Percentiles rank a stretch among this genome's conserved stretches.
Conservation (phyloP, 441 rosid genomes). For the Gossypium davidsonii region DNA sequence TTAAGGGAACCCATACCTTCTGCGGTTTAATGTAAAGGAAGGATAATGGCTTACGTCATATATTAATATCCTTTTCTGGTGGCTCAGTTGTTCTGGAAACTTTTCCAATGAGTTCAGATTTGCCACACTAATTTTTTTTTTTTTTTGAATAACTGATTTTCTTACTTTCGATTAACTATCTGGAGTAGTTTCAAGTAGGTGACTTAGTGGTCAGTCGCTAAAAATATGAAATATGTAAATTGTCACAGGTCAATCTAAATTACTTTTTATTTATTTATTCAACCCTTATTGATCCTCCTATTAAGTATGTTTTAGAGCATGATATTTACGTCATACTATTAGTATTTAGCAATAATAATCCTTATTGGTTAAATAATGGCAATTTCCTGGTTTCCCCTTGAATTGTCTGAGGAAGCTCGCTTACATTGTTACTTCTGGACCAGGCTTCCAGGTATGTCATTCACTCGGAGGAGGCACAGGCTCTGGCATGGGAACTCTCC, state of each 20-base stretch:
- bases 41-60: background rate
- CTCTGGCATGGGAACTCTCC: constrained; percentile 87
- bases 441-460: constrained; percentile 93
- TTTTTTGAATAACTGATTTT: no score
- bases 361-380: background rate
- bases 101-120: background rate
- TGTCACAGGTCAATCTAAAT: background rate
- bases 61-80: background rate
- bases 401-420: constrained; percentile 7
- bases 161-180: background rate
- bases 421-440: constrained; percentile 6
- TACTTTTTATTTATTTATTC: background rate
- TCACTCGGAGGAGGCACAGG: constrained; percentile 96
- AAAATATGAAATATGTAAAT: background rate
- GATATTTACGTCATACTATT: no score
- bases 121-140: background rate
- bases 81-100: background rate
- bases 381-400: background rate
- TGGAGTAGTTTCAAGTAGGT: background rate
- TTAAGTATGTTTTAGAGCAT: no score
- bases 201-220: background rate
- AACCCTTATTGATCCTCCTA: background rate
- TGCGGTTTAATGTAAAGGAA: background rate
- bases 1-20: background rate
- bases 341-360: background rate